phyloP scores from a whole-genome alignment of 108 stramenopile species.

The Epipyxis sp. region DNA sequence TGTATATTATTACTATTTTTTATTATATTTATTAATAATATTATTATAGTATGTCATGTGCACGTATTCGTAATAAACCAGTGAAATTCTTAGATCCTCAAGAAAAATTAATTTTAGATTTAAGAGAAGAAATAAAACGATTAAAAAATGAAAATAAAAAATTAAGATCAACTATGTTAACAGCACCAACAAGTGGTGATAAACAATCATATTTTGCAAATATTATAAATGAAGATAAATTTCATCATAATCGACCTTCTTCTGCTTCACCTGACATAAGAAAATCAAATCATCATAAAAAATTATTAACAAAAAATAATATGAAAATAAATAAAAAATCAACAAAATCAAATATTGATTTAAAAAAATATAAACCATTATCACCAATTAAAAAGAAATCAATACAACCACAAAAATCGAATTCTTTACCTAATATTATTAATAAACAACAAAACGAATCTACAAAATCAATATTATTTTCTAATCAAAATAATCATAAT shows the following conservation, averaged over 20 bases:
- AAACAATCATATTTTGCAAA: not conserved
- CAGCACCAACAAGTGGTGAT: not conserved
- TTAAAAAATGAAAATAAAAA: not conserved
- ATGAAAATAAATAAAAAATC: not conserved
- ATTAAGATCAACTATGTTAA: not conserved
- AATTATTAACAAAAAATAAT: not conserved
- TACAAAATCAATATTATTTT: no score
- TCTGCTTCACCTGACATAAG: not conserved
- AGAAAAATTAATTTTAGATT: slow-evolving; percentile 14
- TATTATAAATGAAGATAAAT: not conserved
- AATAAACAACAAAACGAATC: no score
- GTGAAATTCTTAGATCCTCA: slow-evolving; percentile 15
- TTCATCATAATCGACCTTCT: not conserved
- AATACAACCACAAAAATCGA: no score
- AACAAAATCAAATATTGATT: not conserved
- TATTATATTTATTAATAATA: no score
- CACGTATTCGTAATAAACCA: slow-evolving; percentile 18
- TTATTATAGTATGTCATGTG: slow-evolving; percentile 15
- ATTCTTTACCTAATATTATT: no score
- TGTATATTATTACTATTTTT: no score
- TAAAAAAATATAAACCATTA: not conserved
- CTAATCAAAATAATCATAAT: no score
- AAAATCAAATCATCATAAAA: not conserved
- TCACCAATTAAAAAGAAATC: no score
- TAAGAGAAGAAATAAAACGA: slow-evolving; percentile 27